These are phyloP conservation scores for Penicillium glabrum DNA, from an alignment of 2,329 filamentous ascomycete genomes.

Conservation along the genomic window DNA sequence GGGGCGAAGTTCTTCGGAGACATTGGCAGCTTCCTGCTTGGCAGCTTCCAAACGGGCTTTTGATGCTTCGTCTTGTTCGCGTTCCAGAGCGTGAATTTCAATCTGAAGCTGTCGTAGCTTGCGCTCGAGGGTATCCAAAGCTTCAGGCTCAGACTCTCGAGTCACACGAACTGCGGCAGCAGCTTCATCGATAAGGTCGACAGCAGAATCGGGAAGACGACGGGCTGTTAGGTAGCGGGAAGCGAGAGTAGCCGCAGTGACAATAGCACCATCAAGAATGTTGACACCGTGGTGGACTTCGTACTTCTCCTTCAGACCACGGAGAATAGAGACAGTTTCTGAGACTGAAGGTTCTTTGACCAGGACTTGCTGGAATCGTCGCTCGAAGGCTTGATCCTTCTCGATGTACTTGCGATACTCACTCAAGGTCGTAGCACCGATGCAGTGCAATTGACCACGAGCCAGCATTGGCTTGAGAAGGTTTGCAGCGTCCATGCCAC, in stretches of 20 bases:
- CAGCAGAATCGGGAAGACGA: conserved; percentile 91
- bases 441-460: conserved; percentile 93
- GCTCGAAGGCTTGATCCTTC: conserved; percentile 96
- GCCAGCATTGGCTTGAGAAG: conserved; percentile 97
- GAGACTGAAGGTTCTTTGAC: conserved; percentile 88
- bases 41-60: conserved; percentile 78
- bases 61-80: conserved; percentile 93
- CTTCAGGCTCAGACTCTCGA: conserved; percentile 92
- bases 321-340: conserved; percentile 96
- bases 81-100: conserved; percentile 90
- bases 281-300: conserved; percentile 98
- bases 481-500: conserved; percentile 98
- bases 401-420: conserved; percentile 99
- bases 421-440: conserved; percentile 89
- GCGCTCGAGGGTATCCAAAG: conserved; percentile 91
- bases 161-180: conserved; percentile 95
- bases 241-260: conserved; percentile 85
- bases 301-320: conserved; percentile 96
- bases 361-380: conserved; percentile 96
- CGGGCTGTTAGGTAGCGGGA: conserved; percentile 89
- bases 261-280: conserved; percentile 90
- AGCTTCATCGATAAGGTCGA: conserved; percentile 94
- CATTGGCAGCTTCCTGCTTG: conserved; percentile 87
- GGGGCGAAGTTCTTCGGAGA: conserved; percentile 87
- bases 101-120: conserved; percentile 89